These are phyloP conservation scores for Brassica hybrid DNA, from an alignment of 441 rosid species.

Conservation along the genomic window DNA sequence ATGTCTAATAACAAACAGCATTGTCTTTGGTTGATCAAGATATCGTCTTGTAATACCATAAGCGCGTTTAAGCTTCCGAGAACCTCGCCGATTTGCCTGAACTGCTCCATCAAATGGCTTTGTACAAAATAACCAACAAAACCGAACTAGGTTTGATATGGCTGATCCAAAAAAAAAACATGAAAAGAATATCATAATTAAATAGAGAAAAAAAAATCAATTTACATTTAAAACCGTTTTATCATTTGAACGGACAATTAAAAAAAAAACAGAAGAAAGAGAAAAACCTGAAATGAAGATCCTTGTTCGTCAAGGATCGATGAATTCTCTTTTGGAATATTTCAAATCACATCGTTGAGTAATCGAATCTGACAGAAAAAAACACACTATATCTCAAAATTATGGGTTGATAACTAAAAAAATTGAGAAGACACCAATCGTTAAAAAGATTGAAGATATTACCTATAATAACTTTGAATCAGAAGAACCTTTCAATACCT, in stretches of 20 bases:
- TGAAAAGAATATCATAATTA: neutral
- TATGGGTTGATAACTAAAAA: conserved; percentile 5
- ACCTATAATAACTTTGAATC: conserved; percentile 25
- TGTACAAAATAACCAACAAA: neutral
- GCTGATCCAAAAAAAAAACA: neutral
- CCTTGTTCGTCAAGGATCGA: conserved; percentile 24
- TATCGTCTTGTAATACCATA: conserved; percentile 79
- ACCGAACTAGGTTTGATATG: neutral
- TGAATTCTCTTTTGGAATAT: conserved; percentile 7
- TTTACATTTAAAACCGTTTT: neutral
- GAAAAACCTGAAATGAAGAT: conserved; percentile 35
- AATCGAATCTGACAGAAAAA: conserved; percentile 20
- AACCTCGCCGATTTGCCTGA: conserved; percentile 91
- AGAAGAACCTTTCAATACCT: conserved; percentile 26
- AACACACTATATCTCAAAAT: conserved; percentile 14
- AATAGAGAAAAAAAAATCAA: neutral
- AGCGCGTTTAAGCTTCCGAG: conserved; percentile 85
- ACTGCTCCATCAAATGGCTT: conserved; percentile 70
- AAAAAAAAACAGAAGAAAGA: conserved; percentile 2
- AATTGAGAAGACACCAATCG: conserved; percentile 6
- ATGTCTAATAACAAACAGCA: conserved; percentile 72
- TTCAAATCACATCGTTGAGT: conserved; percentile 9
- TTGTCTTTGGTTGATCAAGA: conserved; percentile 76
- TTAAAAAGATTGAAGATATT: conserved; percentile 8
- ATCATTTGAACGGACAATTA: neutral